Conservation (phyloP, 2,329 filamentous ascomycete species). For the Drechslera avenae region DNA sequence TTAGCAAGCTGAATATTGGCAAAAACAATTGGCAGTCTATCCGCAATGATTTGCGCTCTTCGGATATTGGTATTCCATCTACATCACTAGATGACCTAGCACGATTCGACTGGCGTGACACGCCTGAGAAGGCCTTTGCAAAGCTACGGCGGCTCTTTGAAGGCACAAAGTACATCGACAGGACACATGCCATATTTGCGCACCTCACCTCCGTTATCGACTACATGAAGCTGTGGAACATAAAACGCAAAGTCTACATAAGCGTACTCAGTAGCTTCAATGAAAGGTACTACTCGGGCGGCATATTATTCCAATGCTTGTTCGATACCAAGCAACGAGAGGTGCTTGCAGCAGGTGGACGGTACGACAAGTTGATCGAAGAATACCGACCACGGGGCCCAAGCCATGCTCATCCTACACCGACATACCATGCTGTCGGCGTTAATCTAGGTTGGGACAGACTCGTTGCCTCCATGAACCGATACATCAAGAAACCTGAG, state of each 20-base stretch:
- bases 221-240: constrained; percentile 75
- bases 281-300: constrained; percentile 81
- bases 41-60: constrained; percentile 78
- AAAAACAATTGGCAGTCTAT: constrained; percentile 84
- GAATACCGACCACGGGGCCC: constrained; percentile 76
- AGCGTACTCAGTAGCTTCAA: constrained; percentile 86
- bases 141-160: constrained; percentile 63
- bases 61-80: constrained; percentile 78
- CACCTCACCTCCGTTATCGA: constrained; percentile 79
- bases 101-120: constrained; percentile 85
- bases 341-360: constrained; percentile 89
- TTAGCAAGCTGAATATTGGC: constrained; percentile 86
- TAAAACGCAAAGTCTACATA: constrained; percentile 80
- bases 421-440: constrained; percentile 77
- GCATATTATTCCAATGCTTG: constrained; percentile 87
- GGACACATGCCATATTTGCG: constrained; percentile 64
- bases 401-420: constrained; percentile 53
- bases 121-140: constrained; percentile 74
- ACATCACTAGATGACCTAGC: constrained; percentile 90
- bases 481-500: constrained; percentile 55
- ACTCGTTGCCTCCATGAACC: constrained; percentile 66
- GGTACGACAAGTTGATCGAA: constrained; percentile 88
- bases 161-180: constrained; percentile 58
- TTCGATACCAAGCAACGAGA: constrained; percentile 81
- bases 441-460: constrained; percentile 91